Evolutionary conservation across 2,329 filamentous ascomycete species (phyloP).

Genomic region (Talaromyces piceae): DNA sequence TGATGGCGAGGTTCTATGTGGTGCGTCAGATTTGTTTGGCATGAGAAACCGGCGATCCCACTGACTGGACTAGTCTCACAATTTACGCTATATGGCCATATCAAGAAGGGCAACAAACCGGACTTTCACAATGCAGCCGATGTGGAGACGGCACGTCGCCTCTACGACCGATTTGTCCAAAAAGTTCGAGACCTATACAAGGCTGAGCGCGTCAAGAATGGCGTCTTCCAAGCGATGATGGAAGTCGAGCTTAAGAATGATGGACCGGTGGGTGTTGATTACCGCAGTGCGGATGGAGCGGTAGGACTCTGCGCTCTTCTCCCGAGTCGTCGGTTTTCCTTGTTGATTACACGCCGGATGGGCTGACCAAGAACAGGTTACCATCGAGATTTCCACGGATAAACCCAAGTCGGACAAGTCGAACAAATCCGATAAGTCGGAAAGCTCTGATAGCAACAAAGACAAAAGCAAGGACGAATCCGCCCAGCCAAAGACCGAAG

Average conservation of each 20-base stretch:
- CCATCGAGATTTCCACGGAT: constrained; percentile 42
- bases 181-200: constrained; percentile 67
- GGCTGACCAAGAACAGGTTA: constrained; percentile 26
- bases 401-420: constrained; percentile 32
- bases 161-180: constrained; percentile 78
- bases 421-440: constrained; percentile 9
- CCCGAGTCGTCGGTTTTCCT: constrained; percentile 18
- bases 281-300: constrained; percentile 50
- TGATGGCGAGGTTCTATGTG: constrained; percentile 85
- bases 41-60: not conserved
- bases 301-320: constrained; percentile 36
- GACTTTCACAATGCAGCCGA: constrained; percentile 86
- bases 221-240: constrained; percentile 99
- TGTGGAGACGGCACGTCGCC: constrained; percentile 65
- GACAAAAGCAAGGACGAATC: constrained; percentile 6
- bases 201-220: constrained; percentile 75
- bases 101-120: constrained; percentile 94
- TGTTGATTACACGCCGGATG: constrained; percentile 11
- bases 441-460: constrained; percentile 9
- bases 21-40: constrained; percentile 42
- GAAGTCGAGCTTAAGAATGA: constrained; percentile 90
- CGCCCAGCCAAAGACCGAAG: constrained; percentile 5
- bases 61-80: constrained; percentile 68
- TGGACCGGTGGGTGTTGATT: constrained; percentile 59
- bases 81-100: constrained; percentile 85